Percentiles rank a stretch among this genome's conserved stretches.
phyloP scores from a whole-genome alignment of 768 basidiomycete genomes.

The Russula sp. region DNA sequence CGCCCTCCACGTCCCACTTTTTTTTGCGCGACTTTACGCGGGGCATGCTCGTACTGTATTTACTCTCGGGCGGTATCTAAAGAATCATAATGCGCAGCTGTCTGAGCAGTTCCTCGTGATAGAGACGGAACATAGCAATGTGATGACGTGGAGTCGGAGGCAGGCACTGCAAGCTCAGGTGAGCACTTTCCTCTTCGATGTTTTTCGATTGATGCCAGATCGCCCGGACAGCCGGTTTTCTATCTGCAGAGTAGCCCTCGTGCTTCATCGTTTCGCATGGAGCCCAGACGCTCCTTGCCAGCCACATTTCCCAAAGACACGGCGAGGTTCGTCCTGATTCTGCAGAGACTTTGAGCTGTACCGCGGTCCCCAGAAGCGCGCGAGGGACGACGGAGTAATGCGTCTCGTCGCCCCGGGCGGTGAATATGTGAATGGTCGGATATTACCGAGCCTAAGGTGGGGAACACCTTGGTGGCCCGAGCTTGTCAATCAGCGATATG shows the following conservation, averaged over 20 bases:
- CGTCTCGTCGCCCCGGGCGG: too few relatives aligned
- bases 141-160: conserved; percentile 24
- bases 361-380: conserved; percentile 84
- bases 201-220: conserved; percentile 18
- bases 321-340: conserved; percentile 48
- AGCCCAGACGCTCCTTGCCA: conserved; percentile 17
- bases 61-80: conserved; percentile 28
- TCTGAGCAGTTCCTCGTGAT: conserved; percentile 33
- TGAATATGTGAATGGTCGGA: too few relatives aligned
- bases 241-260: conserved; percentile 8
- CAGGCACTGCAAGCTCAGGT: conserved; percentile 21
- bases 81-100: conserved; percentile 32
- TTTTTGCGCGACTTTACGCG: conserved; percentile 29
- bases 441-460: too few relatives aligned
- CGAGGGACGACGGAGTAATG: too few relatives aligned
- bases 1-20: conserved; percentile 48
- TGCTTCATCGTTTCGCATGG: not conserved
- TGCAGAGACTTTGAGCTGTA: conserved; percentile 70
- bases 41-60: conserved; percentile 22
- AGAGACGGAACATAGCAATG: conserved; percentile 24
- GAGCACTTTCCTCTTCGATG: conserved; percentile 26
- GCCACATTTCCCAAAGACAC: conserved; percentile 37
- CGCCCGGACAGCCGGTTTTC: not conserved
- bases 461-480: too few relatives aligned
- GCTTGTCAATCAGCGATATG: too few relatives aligned